Evolutionary conservation across 768 basidiomycete genomes (phyloP).

Genomic region (Vararia minispora): DNA sequence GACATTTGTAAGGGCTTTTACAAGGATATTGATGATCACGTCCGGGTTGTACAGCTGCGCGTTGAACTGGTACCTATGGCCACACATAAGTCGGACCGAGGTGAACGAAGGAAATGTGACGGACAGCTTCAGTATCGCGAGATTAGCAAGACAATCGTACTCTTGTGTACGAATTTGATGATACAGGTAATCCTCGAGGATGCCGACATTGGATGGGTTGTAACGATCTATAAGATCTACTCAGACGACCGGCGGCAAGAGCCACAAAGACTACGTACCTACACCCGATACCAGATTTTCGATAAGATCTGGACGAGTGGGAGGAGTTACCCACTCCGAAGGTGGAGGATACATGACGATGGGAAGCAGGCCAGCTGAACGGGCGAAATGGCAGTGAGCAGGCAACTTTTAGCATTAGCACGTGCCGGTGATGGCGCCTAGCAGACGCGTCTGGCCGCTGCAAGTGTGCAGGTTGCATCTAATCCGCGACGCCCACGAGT

Average conservation of each 20-base stretch:
- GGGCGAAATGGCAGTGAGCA: background rate
- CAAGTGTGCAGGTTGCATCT: background rate
- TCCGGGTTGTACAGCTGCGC: conserved; percentile 87
- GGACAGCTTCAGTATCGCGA: conserved; percentile 89
- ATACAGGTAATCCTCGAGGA: conserved; percentile 94
- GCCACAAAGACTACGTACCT: conserved; percentile 35
- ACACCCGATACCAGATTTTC: conserved; percentile 88
- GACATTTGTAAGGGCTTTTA: conserved; percentile 77
- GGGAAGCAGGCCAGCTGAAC: background rate
- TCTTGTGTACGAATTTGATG: conserved; percentile 86
- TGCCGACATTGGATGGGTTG: conserved; percentile 87
- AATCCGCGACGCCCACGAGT: too few species aligned
- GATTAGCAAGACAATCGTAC: conserved; percentile 91
- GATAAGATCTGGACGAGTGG: conserved; percentile 76
- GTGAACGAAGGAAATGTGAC: conserved; percentile 16
- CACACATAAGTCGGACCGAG: background rate
- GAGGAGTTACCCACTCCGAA: conserved; percentile 61
- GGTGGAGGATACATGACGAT: conserved; percentile 34
- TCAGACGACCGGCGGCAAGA: background rate
- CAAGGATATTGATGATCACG: conserved; percentile 88
- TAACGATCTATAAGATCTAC: conserved; percentile 66
- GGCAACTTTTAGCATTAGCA: background rate
- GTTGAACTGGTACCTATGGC: conserved; percentile 86
- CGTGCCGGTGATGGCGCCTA: background rate
- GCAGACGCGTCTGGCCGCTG: background rate